Evolutionary conservation across 1,284 basidiomycete species (phyloP), one percentile per base, ranked within the genome.

Genomic region (Microbotryomycetes sp.): DNA sequence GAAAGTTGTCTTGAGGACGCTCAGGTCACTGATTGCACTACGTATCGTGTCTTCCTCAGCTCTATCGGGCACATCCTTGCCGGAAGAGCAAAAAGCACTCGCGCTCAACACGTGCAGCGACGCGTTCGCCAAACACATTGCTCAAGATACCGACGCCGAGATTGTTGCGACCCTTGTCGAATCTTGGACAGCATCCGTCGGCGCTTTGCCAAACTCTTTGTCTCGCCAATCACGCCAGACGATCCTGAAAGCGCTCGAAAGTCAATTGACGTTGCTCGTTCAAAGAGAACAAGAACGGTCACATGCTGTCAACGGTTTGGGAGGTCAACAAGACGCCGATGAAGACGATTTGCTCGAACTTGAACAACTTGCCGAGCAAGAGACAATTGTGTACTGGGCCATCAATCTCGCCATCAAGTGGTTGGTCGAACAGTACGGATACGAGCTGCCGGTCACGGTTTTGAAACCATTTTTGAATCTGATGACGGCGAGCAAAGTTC

Each of bases 51-150:
- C n/a, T n/a, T n/a, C n/a, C n/a, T n/a, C n/a, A n/a, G n/a, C n/a
- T n/a, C n/a, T n/a, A n/a, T n/a, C n/a, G n/a, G n/a, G n/a, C n/a
- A n/a, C n/a, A n/a, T n/a, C n/a, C n/a, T n/a, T n/a, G n/a, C n/a
- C 35, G 35, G 35, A 11, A 11, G 35, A 41, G 18, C 35, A 41
- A 41, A 41, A 41, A 41, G 35, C 35, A 11, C 18, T 41, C 11
- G 35, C 35, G 9, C 29, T 54, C 26, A 35, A 47, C 23, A 23
- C 29, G 21, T 50, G 50, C 47, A 53, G 51, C 26, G 57, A 59
- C 57, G 57, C 57, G 29, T 59, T 54, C 30, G 46, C 52, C 16
- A 27, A 30, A n/a, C 52, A 54, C 52, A 48, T 59, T 26, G 46
- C 52, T 7, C 16, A 28, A 28, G 57, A 59, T 28, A 59, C 57